Conservation (phyloP, 306 rosid species). For the Dryas octopetala region DNA sequence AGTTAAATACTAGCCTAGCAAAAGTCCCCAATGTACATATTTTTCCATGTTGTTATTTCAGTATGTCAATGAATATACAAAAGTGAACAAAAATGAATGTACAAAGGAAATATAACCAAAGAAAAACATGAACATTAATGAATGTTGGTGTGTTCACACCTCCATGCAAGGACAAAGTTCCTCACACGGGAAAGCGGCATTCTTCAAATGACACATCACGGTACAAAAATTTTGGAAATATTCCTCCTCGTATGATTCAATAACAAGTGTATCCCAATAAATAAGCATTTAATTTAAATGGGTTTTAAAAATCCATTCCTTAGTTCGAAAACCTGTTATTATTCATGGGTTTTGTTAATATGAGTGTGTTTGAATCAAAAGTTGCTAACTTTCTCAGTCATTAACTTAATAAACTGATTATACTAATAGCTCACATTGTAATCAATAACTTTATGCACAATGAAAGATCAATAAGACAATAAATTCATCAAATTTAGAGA, state of each 20-base stretch:
- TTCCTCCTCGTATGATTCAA: not conserved
- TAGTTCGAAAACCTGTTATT: not conserved
- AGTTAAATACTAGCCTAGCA: not conserved
- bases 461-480: not conserved
- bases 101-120: not conserved
- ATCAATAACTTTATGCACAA: not conserved
- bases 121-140: not conserved
- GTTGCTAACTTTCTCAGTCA: not conserved
- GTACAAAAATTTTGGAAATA: not conserved
- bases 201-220: not conserved
- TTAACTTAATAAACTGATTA: not conserved
- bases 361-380: not conserved
- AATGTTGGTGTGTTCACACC: not conserved
- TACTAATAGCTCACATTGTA: not conserved
- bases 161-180: not conserved
- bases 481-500: conserved; percentile 3
- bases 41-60: not conserved
- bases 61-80: not conserved
- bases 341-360: not conserved
- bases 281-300: not conserved
- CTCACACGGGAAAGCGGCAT: not conserved
- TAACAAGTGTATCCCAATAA: not conserved
- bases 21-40: not conserved
- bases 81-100: no score
- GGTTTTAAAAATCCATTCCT: not conserved